phyloP scores from a whole-genome alignment of 164 flowering plant species.

The Platanus orientalis region DNA sequence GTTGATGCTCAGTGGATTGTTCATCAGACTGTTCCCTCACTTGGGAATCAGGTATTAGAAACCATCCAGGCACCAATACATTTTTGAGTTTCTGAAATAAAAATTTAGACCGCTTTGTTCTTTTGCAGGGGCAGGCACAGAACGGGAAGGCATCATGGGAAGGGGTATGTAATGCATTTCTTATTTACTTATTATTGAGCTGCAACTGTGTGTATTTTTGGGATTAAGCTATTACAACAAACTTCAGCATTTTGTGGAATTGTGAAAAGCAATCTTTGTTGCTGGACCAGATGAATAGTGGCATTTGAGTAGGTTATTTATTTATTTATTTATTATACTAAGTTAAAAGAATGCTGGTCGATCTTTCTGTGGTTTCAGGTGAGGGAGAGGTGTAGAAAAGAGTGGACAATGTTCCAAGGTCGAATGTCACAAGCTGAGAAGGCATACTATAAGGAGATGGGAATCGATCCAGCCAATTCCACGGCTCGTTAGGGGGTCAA shows the following conservation, averaged over 20 bases:
- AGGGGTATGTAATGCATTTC: conserved; percentile 43
- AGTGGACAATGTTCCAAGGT: conserved; percentile 75
- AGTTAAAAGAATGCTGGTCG: neutral
- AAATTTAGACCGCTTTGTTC: neutral
- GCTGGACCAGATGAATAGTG: too few relatives aligned
- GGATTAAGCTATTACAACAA: too few relatives aligned
- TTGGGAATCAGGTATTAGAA: conserved; percentile 68
- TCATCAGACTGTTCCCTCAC: conserved; percentile 81
- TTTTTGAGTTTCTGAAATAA: neutral
- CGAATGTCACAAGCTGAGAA: conserved; percentile 61
- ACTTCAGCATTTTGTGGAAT: too few relatives aligned
- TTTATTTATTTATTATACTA: neutral
- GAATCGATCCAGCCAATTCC: conserved; percentile 41
- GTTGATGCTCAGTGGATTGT: conserved; percentile 96
- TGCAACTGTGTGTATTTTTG: too few relatives aligned
- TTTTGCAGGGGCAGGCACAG: conserved; percentile 50
- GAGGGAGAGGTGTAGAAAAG: conserved; percentile 74
- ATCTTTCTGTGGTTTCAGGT: conserved; percentile 40
- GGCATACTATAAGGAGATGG: conserved; percentile 42
- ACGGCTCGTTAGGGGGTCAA: conserved; percentile 13
- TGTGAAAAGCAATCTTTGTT: too few relatives aligned
- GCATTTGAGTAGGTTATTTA: too few relatives aligned
- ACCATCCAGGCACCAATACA: neutral
- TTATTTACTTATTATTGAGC: neutral
- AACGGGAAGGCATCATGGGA: conserved; percentile 69